These are phyloP conservation scores for Letharia columbiana DNA, from an alignment of 495 filamentous ascomycete genomes.

Conservation along the genomic window DNA sequence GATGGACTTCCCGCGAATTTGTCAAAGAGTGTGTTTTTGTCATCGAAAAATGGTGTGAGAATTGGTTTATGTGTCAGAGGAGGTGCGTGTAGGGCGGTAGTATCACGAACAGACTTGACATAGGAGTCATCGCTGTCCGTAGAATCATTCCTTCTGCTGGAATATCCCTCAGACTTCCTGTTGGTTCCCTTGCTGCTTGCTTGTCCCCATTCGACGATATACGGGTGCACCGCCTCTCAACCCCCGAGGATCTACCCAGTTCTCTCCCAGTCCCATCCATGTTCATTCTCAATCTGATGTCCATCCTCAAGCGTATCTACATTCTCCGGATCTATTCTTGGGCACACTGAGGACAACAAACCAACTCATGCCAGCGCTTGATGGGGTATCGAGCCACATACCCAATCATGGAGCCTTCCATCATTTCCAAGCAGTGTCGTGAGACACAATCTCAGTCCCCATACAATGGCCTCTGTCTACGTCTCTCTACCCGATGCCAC, in stretches of 20 bases:
- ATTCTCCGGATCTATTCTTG: neutral
- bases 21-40: neutral
- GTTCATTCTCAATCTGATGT: neutral
- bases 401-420: too few species aligned
- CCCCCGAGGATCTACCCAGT: neutral
- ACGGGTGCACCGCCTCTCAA: neutral
- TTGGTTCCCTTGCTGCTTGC: neutral
- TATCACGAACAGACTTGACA: neutral
- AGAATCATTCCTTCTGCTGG: neutral
- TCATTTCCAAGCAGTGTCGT: too few species aligned
- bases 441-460: too few species aligned
- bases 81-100: neutral
- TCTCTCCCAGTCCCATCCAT: neutral
- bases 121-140: neutral
- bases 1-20: neutral
- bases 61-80: neutral
- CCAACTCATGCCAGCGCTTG: too few species aligned
- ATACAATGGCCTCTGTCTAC: too few species aligned
- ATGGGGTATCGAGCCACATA: too few species aligned
- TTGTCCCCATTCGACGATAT: neutral
- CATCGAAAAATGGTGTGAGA: neutral
- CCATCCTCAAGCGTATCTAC: neutral
- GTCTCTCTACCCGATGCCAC: too few species aligned
- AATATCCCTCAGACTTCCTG: neutral
- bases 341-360: neutral